A percentile compares a stretch with the other conserved stretches of the same genome.
phyloP scores from a whole-genome alignment of 768 basidiomycete species.

The Kwoniella sp. region DNA sequence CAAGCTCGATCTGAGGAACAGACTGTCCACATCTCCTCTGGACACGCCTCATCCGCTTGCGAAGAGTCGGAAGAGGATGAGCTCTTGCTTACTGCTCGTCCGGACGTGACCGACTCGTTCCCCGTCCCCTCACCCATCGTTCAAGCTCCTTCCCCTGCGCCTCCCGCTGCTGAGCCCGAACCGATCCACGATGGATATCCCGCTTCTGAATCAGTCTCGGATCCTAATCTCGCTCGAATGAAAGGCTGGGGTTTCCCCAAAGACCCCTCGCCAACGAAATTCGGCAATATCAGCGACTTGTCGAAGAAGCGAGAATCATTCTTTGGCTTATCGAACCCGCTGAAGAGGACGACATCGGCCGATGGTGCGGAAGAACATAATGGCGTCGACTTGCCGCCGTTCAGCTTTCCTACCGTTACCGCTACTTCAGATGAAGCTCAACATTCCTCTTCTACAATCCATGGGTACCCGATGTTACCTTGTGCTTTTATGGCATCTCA shows the following conservation, averaged over 20 bases:
- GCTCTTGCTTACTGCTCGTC: slow-evolving; percentile 1
- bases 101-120: neutral
- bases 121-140: slow-evolving; percentile 2
- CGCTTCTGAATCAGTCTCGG: neutral
- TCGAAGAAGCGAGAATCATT: slow-evolving; percentile 32
- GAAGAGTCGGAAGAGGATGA: slow-evolving; percentile 10
- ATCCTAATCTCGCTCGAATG: slow-evolving; percentile 22
- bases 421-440: neutral
- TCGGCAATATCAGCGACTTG: neutral
- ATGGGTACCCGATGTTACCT: neutral
- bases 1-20: neutral
- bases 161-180: neutral
- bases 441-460: neutral
- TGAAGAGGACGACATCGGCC: slow-evolving; percentile 3
- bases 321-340: slow-evolving; percentile 33
- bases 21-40: neutral
- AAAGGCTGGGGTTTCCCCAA: slow-evolving; percentile 36
- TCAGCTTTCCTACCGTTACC: slow-evolving; percentile 9
- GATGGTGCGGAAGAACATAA: slow-evolving; percentile 7
- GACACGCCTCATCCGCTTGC: neutral
- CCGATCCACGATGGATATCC: neutral
- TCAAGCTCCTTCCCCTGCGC: slow-evolving; percentile 4
- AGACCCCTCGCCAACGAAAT: slow-evolving; percentile 7
- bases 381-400: slow-evolving; percentile 34
- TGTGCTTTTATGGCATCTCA: slow-evolving; percentile 1